A percentile compares a stretch with the other conserved stretches of the same genome.
These are phyloP conservation scores for Cicer cuneatum DNA, from an alignment of 306 rosid genomes.

Conservation along the genomic window DNA sequence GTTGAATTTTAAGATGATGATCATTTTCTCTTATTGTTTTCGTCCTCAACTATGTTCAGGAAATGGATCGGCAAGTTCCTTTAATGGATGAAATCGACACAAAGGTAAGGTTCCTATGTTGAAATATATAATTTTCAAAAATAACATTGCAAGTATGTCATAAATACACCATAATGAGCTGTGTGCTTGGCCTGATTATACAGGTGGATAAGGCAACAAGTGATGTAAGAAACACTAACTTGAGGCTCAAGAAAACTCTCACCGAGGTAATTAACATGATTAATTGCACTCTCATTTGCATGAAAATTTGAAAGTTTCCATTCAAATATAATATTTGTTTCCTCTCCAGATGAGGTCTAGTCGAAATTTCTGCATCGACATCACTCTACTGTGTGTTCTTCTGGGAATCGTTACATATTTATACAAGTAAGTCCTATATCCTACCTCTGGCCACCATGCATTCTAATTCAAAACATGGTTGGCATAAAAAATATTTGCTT, in stretches of 20 bases:
- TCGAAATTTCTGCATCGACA: conserved; percentile 88
- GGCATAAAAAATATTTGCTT: conserved; percentile 9
- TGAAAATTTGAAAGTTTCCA: conserved; percentile 20
- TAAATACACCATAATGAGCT: conserved; percentile 30
- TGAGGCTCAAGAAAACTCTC: conserved; percentile 76
- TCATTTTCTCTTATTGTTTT: conserved; percentile 14
- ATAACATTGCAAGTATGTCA: not conserved
- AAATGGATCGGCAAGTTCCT: conserved; percentile 88
- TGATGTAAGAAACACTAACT: conserved; percentile 69
- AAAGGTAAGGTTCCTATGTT: conserved; percentile 56
- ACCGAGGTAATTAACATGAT: conserved; percentile 58
- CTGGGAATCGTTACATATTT: conserved; percentile 71
- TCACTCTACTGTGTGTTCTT: conserved; percentile 74
- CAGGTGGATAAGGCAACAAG: conserved; percentile 76
- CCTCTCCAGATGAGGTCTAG: conserved; percentile 77
- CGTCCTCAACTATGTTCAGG: conserved; percentile 57
- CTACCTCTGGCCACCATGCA: not conserved
- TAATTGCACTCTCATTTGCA: conserved; percentile 19
- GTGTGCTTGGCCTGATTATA: conserved; percentile 37
- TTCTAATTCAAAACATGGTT: conserved; percentile 13
- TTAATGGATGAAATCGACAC: conserved; percentile 82
- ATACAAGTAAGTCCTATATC: conserved; percentile 66
- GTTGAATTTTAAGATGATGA: conserved; percentile 38
- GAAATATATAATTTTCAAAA: conserved; percentile 20
- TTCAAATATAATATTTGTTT: conserved; percentile 41